Evolutionary conservation across 139 green algal genomes (phyloP), one percentile per base, ranked within the genome.

Genomic region (Mesostigma viride): DNA sequence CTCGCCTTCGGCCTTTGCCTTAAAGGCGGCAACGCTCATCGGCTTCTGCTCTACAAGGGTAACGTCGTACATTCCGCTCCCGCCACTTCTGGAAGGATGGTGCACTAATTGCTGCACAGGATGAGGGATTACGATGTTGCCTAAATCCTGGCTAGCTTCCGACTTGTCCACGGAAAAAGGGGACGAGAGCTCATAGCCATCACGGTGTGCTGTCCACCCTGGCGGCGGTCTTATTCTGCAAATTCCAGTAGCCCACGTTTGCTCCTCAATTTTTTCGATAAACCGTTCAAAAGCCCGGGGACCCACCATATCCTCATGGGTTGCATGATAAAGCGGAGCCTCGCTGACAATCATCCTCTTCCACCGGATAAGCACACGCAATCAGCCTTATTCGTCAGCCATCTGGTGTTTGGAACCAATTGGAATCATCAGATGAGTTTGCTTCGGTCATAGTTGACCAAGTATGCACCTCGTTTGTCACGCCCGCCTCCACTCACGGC

Each of bases 1-100:
- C n/a, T n/a, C n/a, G n/a, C n/a, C n/a, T n/a, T n/a, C n/a, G n/a
- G 73, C 74, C 17, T 60, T 26, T 3, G 58, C 47, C 58, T 65
- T 79, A 58, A 88, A 89, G 11, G 79, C 70, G 0, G 70, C 31
- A 1, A 71, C 27, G 51, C 85, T 67, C 22, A 91, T 84, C 8
- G 71, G 64, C 57, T 81, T 84, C 28, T 81, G 31, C 67, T 91
- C 83, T 30, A 94, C 68, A 35, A 89, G 71, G 2, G 90, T 58
- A 0, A 79, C 79, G 26, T 84, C 74, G 67, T 82, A 91, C 24
- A 92, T 35, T 20, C 87, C 87, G 6, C 71, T 72, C 1, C 58
- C 79, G 26, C 87, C 87, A 2, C 81, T 91, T n/a, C n/a, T n/a
- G n/a, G n/a, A n/a, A n/a, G n/a, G n/a, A n/a, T n/a, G n/a, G n/a